Conservation (phyloP, 2,329 filamentous ascomycete genomes). For the Neofusicoccum ribis region DNA sequence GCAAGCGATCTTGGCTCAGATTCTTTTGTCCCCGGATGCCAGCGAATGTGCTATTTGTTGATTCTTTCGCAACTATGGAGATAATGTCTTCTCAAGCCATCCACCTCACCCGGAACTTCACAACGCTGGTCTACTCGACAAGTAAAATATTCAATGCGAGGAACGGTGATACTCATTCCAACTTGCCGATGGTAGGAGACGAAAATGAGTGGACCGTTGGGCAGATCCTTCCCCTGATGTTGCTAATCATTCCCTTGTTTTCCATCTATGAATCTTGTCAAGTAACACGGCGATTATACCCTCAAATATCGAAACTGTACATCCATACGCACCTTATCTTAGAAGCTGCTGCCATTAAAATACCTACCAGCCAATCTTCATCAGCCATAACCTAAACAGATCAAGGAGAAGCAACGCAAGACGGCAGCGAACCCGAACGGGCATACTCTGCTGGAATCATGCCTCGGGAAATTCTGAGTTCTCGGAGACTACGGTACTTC, state of each 20-base stretch:
- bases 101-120: neutral
- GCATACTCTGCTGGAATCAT: neutral
- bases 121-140: neutral
- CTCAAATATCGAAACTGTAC: neutral
- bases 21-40: neutral
- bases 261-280: neutral
- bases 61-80: neutral
- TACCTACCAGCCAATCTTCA: neutral
- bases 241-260: neutral
- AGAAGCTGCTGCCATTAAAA: neutral
- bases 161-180: neutral
- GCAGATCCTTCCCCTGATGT: neutral
- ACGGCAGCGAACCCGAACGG: neutral
- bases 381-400: neutral
- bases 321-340: too few relatives aligned
- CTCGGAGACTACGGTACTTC: neutral
- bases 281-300: neutral
- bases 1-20: neutral
- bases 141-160: neutral
- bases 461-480: neutral
- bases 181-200: neutral
- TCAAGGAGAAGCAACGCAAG: neutral
- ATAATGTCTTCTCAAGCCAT: neutral
- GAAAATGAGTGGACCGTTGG: conserved; percentile 10
- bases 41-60: neutral